phyloP scores from a whole-genome alignment of 129 eudicot genomes.

The Saposhnikovia divaricata region DNA sequence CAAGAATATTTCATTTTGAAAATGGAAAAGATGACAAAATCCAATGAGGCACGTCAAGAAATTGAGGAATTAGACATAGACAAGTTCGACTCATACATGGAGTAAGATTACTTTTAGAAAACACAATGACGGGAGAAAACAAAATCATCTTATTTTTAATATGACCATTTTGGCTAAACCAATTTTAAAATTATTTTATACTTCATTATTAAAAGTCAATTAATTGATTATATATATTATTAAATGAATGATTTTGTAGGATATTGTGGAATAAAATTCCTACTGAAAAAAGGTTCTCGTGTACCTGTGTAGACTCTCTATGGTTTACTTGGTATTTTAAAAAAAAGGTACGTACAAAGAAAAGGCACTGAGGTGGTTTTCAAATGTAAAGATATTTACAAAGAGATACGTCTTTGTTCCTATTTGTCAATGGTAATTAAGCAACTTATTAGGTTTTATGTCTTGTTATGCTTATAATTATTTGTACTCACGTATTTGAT shows the following conservation, averaged over 20 bases:
- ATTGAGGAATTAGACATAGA: background rate
- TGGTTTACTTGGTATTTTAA: background rate
- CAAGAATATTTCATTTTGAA: background rate
- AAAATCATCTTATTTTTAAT: too few relatives aligned
- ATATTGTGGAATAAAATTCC: background rate
- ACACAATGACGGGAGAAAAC: too few relatives aligned
- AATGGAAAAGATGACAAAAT: background rate
- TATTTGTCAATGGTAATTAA: background rate
- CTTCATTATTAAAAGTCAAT: background rate
- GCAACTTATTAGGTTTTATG: background rate
- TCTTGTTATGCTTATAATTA: background rate
- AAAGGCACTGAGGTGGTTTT: background rate
- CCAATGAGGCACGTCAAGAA: background rate
- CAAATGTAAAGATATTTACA: background rate
- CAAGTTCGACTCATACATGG: background rate
- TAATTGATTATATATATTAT: background rate
- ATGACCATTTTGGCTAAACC: too few relatives aligned
- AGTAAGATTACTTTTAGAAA: background rate
- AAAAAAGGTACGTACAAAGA: background rate
- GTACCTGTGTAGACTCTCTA: background rate
- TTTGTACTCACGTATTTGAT: background rate
- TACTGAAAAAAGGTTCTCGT: background rate
- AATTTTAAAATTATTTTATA: too few relatives aligned
- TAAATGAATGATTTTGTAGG: too few relatives aligned
- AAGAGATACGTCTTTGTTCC: background rate